phyloP scores from a whole-genome alignment of 2,329 filamentous ascomycete species.

The Phialocephala sp. region DNA sequence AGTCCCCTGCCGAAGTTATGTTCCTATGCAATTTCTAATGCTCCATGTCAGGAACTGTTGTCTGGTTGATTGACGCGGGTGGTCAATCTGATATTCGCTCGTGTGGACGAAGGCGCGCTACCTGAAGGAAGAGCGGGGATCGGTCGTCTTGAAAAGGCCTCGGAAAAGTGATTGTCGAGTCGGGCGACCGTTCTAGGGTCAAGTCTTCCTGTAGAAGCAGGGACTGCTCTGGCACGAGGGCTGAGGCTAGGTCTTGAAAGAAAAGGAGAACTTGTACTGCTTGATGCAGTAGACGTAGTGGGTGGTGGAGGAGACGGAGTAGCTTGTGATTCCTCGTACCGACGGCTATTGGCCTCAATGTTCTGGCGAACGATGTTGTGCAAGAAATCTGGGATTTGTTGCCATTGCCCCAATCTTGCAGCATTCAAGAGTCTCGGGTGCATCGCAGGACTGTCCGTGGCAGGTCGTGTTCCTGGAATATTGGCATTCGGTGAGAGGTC shows the following conservation, averaged over 20 bases:
- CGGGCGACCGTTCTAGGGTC: constrained; percentile 14
- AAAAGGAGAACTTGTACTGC: constrained; percentile 16
- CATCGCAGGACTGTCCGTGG: constrained; percentile 45
- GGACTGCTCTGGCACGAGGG: constrained; percentile 19
- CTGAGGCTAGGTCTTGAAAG: constrained; percentile 21
- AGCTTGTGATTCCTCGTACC: constrained; percentile 26
- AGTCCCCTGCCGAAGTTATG: constrained; percentile 4
- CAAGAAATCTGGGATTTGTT: constrained; percentile 61
- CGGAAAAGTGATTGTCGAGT: constrained; percentile 24
- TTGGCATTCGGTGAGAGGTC: constrained; percentile 41
- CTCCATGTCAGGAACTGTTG: constrained; percentile 5
- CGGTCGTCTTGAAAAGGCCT: constrained; percentile 27
- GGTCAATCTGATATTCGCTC: constrained; percentile 8
- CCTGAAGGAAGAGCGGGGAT: constrained; percentile 16
- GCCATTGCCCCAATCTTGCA: constrained; percentile 62
- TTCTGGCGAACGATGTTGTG: constrained; percentile 55
- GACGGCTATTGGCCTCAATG: constrained; percentile 32
- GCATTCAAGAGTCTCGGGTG: constrained; percentile 59
- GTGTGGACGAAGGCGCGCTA: background rate
- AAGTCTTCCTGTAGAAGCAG: constrained; percentile 12
- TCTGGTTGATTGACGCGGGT: constrained; percentile 3
- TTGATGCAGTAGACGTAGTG: constrained; percentile 16
- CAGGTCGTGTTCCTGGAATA: constrained; percentile 44
- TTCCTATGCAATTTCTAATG: background rate
- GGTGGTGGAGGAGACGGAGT: constrained; percentile 21